Base-by-base conservation (phyloP, 805 yeast species). In the Metschnikowia vanudenii region DNA sequence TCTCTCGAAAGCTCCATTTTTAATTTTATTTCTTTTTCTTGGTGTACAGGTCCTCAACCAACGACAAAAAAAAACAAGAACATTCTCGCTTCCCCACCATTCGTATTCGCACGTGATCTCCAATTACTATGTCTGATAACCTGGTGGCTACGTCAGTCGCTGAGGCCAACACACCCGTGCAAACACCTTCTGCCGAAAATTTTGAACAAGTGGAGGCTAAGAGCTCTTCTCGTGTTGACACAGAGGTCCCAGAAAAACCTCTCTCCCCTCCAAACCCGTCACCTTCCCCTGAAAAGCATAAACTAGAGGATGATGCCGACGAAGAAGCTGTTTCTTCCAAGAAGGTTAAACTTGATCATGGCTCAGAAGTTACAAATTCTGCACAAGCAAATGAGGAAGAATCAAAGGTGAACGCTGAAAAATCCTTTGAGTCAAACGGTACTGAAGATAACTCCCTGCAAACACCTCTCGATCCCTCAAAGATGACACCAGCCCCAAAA, bases 401-500 rank as follows among this genome's bases (percentile, higher is more conserved):
- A n/a, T 12, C 18, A 10, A 22, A 37, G n/a, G 31, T 31, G 13
- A 31, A 24, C 6, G 14, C 11, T 14, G 26, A 28, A 10, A 18
- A 5, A 16, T 14, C 35, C 19, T 19, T 6, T 16, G 35, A 16
- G 35, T 14, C 39, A 6, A 13, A 24, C n/a, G 30, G 29, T 20
- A 24, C 10, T 20, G 46, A 16, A 11, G 11, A 11, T 29, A n/a
- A 11, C 32, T 29, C 14, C 13, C 14, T 8, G 11, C 30, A 41
- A 18, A 14, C 39, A 7, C 14, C 44, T 9, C 41, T 39, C 28
- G 48, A 45, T 18, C 37, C 48, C 3, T 39, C 48, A 9, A 38
- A 38, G 10, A 36, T 46, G 48, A 50, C 59, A 9, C 89, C 94
- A 2, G 92, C 91, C 3, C 91, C 94, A 11, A 77, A 80, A 47